Conservation (phyloP, 805 yeast species). For the Hanseniaspora clermontiae region DNA sequence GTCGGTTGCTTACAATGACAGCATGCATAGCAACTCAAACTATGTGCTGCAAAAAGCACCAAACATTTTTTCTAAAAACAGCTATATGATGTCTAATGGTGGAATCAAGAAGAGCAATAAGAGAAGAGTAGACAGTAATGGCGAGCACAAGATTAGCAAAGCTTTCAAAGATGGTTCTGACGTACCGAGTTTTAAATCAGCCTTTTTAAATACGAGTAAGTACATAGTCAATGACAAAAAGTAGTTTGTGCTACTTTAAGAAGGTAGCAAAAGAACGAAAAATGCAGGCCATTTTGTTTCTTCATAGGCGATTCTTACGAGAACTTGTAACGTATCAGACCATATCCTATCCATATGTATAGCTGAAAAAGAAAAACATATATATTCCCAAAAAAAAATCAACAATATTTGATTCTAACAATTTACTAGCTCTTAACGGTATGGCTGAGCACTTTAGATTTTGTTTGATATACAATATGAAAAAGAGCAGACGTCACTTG, state of each 20-base stretch:
- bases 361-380: too few species aligned
- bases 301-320: neutral
- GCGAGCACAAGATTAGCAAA: neutral
- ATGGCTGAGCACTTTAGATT: too few species aligned
- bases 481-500: too few species aligned
- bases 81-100: neutral
- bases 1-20: neutral
- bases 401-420: too few species aligned
- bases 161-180: neutral
- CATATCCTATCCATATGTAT: too few species aligned
- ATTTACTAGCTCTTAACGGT: too few species aligned
- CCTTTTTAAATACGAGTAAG: neutral
- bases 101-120: neutral
- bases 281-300: neutral
- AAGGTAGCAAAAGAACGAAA: too few species aligned
- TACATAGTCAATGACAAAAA: neutral
- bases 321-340: too few species aligned
- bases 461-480: neutral
- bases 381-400: too few species aligned
- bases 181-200: neutral
- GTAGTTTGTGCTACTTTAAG: neutral
- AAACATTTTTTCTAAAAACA: too few species aligned
- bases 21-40: neutral
- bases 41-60: conserved; percentile 4
- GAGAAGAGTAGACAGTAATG: neutral